Base-by-base conservation (phyloP, 1,284 basidiomycete genomes). In the Sanghuangporus baumii region DNA sequence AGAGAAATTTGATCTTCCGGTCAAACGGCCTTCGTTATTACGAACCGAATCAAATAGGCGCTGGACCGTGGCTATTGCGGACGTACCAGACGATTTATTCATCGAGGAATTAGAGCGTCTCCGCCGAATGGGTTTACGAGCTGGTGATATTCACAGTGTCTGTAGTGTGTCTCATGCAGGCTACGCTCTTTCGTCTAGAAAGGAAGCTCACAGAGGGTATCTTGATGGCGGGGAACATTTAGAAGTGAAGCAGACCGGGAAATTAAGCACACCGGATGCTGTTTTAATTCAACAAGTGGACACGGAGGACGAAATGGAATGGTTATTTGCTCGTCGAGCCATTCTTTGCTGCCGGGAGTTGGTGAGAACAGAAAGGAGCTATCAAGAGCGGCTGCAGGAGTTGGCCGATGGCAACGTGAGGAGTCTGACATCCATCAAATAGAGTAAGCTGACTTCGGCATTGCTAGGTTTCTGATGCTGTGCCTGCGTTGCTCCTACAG, bases 291-390 rank as follows among this genome's bases (percentile, higher is more conserved):
- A 55, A 40, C 63, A 43, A 34, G 48, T 41, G 31, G 57, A 34
- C 46, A 50, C 38, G 40, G 66, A 66, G 26, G 69, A 69, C 11
- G 68, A 75, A 55, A 71, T 74, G 57, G 72, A 78, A 12, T 87
- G 86, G 86, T 75, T 77, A 61, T 75, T 75, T 18, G 84, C 83
- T 2, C 77, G 83, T 43, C 80, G 81, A 31, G 81, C 84, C 0
- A 74, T 88, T 54, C 74, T 89, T n/a, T 78, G 78, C 69, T 78
- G 81, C 57, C 74, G 82, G 43, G 87, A 89, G 72, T 78, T 89
- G 55, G 76, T 89, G 31, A 77, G 82, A 50, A 89, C 87, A 2
- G 87, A 89, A 71, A 79, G 80, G 63, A 84, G 78, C 65, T 89
- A 89, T 69, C 79, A 84, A 60, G 73, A 75, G 1, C 79, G 80